Base-by-base conservation (phyloP, 2,329 filamentous ascomycete species). In the Beauveria sp. region DNA sequence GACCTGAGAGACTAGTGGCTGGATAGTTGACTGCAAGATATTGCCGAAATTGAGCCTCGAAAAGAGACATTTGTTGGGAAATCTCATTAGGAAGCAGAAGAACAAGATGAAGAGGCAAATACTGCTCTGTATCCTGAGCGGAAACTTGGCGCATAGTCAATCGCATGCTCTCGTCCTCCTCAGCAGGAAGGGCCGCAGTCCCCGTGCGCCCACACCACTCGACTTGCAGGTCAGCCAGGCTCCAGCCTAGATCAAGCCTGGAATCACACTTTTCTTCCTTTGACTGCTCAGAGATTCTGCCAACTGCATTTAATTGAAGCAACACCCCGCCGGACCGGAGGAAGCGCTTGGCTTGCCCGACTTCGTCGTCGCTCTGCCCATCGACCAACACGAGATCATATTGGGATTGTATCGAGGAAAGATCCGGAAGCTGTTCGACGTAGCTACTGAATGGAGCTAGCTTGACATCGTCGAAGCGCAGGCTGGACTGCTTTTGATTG, bases 341-440 rank as follows among this genome's bases (percentile, higher is more conserved):
- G 24, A 67, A 5, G 34, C 64, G 34, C 2, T 63, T 62, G 3
- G 62, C 62, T 1, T 62, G 62, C 5, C 18, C 37, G 16, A 69
- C 56, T n/a, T 63, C 55, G 3, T 51, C 24, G 41, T 58, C 37
- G 8, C n/a, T 28, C 20, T 28, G 12, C 8, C 12, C 51, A 18
- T 44, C 20, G n/a, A 61, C 24, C 30, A 61, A 16, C n/a, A 61
- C 16, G 16, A 61, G 50, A 34, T 55, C 50, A 22, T 61, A 61
- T 26, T 30, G 41, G 43, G 58, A 48, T 14, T 50, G 28, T 40
- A 61, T n/a, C 1, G 51, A 26, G 22, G 58, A 12, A n/a, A 43
- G 2, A 18, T 34, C 37, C 16, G 30, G 26, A 2, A 61, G 18
- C 3, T 48, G 41, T 7, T 61, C 58, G 3, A 61, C 6, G 10